These are phyloP conservation scores for Suhomyces xylopsoci DNA, from an alignment of 805 yeast genomes.

Conservation along the genomic window DNA sequence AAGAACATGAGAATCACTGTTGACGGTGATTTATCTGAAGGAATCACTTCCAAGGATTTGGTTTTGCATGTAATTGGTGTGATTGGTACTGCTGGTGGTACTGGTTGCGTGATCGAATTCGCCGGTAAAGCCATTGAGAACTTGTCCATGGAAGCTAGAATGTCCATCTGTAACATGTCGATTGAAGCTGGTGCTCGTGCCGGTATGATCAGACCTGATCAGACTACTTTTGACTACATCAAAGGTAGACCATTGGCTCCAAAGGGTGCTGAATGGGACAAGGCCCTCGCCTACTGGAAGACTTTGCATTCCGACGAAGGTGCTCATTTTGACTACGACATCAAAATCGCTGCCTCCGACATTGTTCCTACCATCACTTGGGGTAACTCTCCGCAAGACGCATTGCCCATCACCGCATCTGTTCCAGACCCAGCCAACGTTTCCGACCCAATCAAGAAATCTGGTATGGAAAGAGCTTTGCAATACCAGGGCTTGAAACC, in stretches of 20 bases:
- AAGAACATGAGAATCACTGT: constrained; percentile 92
- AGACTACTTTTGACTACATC: constrained; percentile 80
- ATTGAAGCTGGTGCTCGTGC: constrained; percentile 99
- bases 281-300: constrained; percentile 89
- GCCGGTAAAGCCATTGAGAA: constrained; percentile 92
- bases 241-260: constrained; percentile 96
- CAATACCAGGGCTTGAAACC: constrained; percentile 88
- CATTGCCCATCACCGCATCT: constrained; percentile 83
- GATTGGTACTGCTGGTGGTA: constrained; percentile 99
- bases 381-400: constrained; percentile 99
- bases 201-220: constrained; percentile 97
- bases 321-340: constrained; percentile 84
- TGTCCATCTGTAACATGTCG: constrained; percentile 99
- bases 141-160: constrained; percentile 94
- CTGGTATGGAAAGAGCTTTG: constrained; percentile 89
- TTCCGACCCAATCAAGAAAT: constrained; percentile 67
- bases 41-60: constrained; percentile 94
- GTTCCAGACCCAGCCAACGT: constrained; percentile 87
- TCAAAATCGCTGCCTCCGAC: constrained; percentile 76
- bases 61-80: constrained; percentile 92
- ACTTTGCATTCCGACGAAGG: constrained; percentile 85
- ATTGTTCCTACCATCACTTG: constrained; percentile 96
- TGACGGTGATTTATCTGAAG: constrained; percentile 79
- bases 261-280: constrained; percentile 90
- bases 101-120: constrained; percentile 94